Evolutionary conservation across 2,329 filamentous ascomycete genomes (phyloP).

Genomic region (Fusarium xylarioides): DNA sequence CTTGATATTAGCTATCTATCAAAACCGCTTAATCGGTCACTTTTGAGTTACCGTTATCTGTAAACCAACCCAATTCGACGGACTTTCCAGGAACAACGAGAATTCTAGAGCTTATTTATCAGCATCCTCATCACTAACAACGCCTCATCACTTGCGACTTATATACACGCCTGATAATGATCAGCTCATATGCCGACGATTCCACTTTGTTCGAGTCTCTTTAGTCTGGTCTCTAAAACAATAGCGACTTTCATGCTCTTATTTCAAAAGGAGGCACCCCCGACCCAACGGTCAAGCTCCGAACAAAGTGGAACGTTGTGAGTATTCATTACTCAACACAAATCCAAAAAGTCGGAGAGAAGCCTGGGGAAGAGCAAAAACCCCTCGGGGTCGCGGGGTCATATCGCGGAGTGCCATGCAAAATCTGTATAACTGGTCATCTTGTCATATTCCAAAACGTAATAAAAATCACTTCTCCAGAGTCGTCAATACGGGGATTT

Average conservation of each 20-base stretch:
- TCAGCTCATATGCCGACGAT: not conserved
- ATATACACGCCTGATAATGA: not conserved
- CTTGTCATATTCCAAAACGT: constrained; percentile 28
- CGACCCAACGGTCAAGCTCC: not conserved
- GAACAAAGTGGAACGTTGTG: not conserved
- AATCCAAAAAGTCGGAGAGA: not conserved
- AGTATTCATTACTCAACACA: constrained; percentile 21
- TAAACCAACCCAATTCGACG: accelerated
- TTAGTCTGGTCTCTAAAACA: not conserved
- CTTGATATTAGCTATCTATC: not conserved
- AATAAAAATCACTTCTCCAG: constrained; percentile 24
- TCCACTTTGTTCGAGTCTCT: not conserved
- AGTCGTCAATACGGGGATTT: constrained; percentile 13
- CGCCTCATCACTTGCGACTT: no score
- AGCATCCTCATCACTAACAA: not conserved
- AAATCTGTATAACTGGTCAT: not conserved
- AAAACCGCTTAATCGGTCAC: not conserved
- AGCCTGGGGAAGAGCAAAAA: constrained; percentile 17
- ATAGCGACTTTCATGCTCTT: not conserved
- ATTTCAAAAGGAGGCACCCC: not conserved
- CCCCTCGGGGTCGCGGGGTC: constrained; percentile 18
- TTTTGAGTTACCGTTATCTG: not conserved
- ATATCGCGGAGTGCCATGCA: constrained; percentile 16
- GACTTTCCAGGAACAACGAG: not conserved
- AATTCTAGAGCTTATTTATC: no score